Evolutionary conservation across 352 stramenopile genomes (phyloP), one percentile per base, ranked within the genome.

Genomic region (Thraustochytrium sp.): DNA sequence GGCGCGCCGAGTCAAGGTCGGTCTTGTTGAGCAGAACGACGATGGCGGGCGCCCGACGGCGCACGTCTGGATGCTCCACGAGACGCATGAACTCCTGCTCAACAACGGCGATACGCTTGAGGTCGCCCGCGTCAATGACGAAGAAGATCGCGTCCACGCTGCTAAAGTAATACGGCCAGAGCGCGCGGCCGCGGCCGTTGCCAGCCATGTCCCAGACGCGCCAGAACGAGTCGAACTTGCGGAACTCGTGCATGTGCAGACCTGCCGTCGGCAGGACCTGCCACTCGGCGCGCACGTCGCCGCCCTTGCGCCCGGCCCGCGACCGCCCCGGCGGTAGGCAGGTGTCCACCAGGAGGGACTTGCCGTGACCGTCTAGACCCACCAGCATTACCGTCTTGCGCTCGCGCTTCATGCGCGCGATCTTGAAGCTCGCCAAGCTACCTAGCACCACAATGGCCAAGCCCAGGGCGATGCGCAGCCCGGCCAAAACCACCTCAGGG

Each of bases 11-110:
- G n/a, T 55, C 48, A 55, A 75, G 21, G 5, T 80, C 68, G 11
- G n/a, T 72, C 51, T 80, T 80, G 42, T 80, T 80, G 5, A 80
- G 53, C 13, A 80, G n/a, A 9, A 80, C 34, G 4, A 80, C n/a
- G 34, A 80, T 29, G 21, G 34, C 34, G 9, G 68, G 68, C 21
- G 44, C 31, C 44, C n/a, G 26, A 34, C 68, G 68, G 4, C 46
- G 68, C 0, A 80, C 68, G 16, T 80, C 44, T 23, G 68, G 44
- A 38, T 80, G 68, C 11, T 80, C 53, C 11, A 51, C 42, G 9
- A 80, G 26, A 29, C 53, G 68, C 11, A 48, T n/a, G n/a, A 80
- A 80, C 68, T 80, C 68, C 5, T 48, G 31, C 51, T 72, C 26
- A 5, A 38, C 68, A 11, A 63, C 46, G 18, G 9, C 68, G 18